Base-by-base conservation (phyloP, 352 stramenopile genomes). In the Pythium guiyangense region DNA sequence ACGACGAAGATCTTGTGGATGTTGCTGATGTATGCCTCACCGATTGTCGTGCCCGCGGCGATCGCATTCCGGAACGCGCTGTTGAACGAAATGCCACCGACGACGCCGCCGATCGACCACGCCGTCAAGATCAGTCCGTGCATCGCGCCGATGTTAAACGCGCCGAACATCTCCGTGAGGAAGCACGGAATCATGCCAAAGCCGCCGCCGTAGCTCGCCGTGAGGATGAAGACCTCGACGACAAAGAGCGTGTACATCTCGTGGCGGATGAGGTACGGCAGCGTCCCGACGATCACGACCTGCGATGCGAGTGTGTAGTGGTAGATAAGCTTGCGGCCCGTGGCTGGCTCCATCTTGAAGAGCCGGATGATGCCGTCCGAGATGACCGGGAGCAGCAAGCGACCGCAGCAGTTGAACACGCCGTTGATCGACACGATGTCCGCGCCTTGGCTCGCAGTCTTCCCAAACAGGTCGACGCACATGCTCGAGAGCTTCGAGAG, bases 81-180 rank as follows among this genome's bases (percentile, higher is more conserved):
- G 60, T 84, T 91, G 60, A 91, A 91, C 6, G 70, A 71, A 63
- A 91, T 81, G 29, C 81, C 81, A 11, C 83, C 83, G 6, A 75
- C 80, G 9, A 94, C 78, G 6, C 79, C 84, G 22, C 78, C 77
- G 45, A 92, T 84, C 2, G 79, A 90, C 80, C 83, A 92, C 11
- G 80, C 71, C 4, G 83, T 91, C 6, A 91, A 58, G 61, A 88
- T 85, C 26, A 88, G 46, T 0, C 83, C 83, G 62, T 91, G 80
- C 75, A 92, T 85, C 6, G 76, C 83, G 14, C 78, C 83, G 40
- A 90, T 90, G 70, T 92, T 90, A 57, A 71, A 90, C 3, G 76
- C 77, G n/a, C 83, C 83, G 52, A 91, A 93, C 79, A 91, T 91
- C 52, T 91, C 83, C 0, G 80, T 88, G 25, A 93, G 52, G 58